These are phyloP conservation scores for Amylocystis lapponica DNA, from an alignment of 768 basidiomycete genomes.

Conservation along the genomic window DNA sequence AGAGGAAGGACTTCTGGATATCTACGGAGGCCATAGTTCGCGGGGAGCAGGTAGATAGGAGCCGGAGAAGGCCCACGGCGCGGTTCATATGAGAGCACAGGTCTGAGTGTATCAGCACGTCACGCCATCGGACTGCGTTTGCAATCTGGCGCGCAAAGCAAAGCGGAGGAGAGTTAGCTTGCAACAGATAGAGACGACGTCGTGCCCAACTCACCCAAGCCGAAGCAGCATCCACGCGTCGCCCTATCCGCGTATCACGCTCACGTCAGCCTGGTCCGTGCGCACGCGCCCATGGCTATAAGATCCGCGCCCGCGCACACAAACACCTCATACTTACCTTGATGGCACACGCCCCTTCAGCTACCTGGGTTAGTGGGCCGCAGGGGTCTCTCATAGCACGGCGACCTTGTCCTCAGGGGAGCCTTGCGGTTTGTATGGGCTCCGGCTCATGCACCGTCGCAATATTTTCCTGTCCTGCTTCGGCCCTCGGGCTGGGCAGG, in stretches of 20 bases:
- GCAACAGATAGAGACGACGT: neutral
- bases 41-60: conserved; percentile 19
- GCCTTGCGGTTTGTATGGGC: conserved; percentile 39
- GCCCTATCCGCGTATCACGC: too few species aligned
- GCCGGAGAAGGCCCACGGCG: neutral
- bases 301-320: conserved; percentile 5
- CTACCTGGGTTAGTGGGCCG: conserved; percentile 31
- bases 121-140: neutral
- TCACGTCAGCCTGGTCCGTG: conserved; percentile 28
- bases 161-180: neutral
- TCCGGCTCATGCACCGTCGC: conserved; percentile 40
- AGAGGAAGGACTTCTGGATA: conserved; percentile 50
- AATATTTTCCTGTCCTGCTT: conserved; percentile 42
- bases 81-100: neutral
- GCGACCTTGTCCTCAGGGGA: conserved; percentile 51
- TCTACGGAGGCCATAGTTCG: conserved; percentile 35
- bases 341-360: conserved; percentile 32
- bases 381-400: conserved; percentile 42
- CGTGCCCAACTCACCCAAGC: too few species aligned
- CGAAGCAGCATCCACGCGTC: too few species aligned
- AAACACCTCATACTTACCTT: conserved; percentile 30
- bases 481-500: conserved; percentile 50
- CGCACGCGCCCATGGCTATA: conserved; percentile 14
- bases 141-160: neutral
- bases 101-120: conserved; percentile 3